Conservation (phyloP, 345 rosid genomes). For the Euphorbia pulcherrima region DNA sequence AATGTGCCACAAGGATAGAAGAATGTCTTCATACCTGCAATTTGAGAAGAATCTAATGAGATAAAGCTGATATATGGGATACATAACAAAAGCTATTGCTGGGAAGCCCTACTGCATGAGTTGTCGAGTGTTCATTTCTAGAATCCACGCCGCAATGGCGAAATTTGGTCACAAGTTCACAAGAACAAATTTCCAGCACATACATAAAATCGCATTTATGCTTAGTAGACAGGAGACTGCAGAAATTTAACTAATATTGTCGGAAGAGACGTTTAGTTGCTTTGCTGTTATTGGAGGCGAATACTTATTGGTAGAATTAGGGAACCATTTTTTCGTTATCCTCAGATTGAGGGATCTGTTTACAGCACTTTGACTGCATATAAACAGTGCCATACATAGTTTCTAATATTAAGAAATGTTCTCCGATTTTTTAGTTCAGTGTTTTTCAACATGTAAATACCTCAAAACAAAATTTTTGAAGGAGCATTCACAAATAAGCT, state of each 20-base stretch:
- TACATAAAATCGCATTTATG: background rate
- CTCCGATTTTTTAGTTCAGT: background rate
- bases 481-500: background rate
- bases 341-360: background rate
- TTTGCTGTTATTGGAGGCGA: too few relatives aligned
- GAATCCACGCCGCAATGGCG: background rate
- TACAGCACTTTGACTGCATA: background rate
- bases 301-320: background rate
- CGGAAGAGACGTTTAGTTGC: too few relatives aligned
- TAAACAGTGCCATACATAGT: background rate
- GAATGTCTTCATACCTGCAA: conserved; percentile 74
- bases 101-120: background rate
- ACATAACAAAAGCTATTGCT: background rate
- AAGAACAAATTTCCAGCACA: background rate
- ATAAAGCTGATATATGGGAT: conserved; percentile 1
- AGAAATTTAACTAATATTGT: background rate
- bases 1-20: conserved; percentile 90
- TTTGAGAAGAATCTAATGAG: conserved; percentile 15
- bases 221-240: background rate
- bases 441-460: background rate
- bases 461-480: background rate
- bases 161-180: background rate
- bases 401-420: too few relatives aligned
- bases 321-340: background rate
- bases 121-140: background rate